Evolutionary conservation across 2,329 filamentous ascomycete genomes (phyloP).

Genomic region (Fusarium sp.): DNA sequence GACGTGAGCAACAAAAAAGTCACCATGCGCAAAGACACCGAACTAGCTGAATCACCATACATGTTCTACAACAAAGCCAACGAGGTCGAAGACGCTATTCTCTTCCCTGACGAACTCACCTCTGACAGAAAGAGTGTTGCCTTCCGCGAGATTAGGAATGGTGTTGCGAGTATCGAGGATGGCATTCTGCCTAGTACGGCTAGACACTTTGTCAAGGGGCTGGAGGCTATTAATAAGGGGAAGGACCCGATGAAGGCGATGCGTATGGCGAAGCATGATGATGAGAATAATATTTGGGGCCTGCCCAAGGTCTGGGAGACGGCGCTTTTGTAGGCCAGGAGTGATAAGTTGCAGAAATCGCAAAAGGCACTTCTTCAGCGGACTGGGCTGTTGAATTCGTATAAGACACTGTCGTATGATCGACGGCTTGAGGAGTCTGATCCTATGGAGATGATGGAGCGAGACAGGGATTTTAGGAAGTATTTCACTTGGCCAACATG

Average conservation of each 20-base stretch:
- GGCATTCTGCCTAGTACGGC: slow-evolving; percentile 15
- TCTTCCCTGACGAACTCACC: slow-evolving; percentile 40
- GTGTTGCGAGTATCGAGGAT: slow-evolving; percentile 30
- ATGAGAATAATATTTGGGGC: slow-evolving; percentile 32
- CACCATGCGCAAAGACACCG: neutral
- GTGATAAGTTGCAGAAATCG: neutral
- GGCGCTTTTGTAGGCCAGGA: slow-evolving; percentile 19
- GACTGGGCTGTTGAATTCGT: neutral
- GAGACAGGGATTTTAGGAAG: slow-evolving; percentile 37
- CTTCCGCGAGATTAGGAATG: slow-evolving; percentile 39
- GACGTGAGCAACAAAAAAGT: slow-evolving; percentile 5
- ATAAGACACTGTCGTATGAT: slow-evolving; percentile 2
- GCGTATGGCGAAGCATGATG: neutral
- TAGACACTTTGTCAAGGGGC: slow-evolving; percentile 8
- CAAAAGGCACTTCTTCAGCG: slow-evolving; percentile 18
- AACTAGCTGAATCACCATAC: slow-evolving; percentile 16
- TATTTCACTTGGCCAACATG: fast-evolving
- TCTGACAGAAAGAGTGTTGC: slow-evolving; percentile 19
- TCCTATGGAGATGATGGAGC: slow-evolving; percentile 38
- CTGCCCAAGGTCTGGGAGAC: slow-evolving; percentile 38
- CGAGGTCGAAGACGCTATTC: slow-evolving; percentile 33
- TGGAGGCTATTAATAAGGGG: slow-evolving; percentile 17
- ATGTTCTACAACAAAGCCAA: slow-evolving; percentile 43
- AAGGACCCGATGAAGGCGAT: slow-evolving; percentile 17
- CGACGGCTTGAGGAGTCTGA: slow-evolving; percentile 15